Base-by-base conservation (phyloP, 1,284 basidiomycete species). In the Cryptococcus neoformans region DNA sequence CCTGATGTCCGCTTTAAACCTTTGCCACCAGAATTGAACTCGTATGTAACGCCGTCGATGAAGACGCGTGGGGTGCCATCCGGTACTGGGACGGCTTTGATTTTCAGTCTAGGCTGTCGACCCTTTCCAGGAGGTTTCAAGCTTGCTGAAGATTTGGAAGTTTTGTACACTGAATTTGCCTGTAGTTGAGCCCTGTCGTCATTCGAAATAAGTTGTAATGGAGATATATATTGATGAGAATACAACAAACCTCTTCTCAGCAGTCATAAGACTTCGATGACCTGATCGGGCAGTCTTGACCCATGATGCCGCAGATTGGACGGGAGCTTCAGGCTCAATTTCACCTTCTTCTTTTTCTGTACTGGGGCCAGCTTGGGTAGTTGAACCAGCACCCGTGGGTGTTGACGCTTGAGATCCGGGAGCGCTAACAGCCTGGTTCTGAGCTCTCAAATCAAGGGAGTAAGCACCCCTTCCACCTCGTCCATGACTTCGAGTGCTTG, bases 31-130 rank as follows among this genome's bases (percentile, higher is more conserved):
- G 78, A 69, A 51, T 80, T 80, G 58, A 81, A 82, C 53, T 81
- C 76, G 57, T 80, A 82, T 12, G 78, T 71, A 42, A 80, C 76
- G 8, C 80, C 80, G 60, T 82, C 80, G 16, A 82, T 78, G 35
- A 81, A 75, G 2, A 82, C 80, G 51, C 73, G 68, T 57, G 70
- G 71, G 12, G 64, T 57, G 2, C 58, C 58, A 14, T 67, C 46
- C 1, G 46, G 17, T 28, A 10, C 16, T 10, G 46, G 46, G 14
- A 47, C 14, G 34, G 46, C 46, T 28, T 47, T 16, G n/a, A 47
- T 35, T 28, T 28, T 12, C 1, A 47, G 34, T 12, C 34, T 16
- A 10, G 7, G 17, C 10, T 28, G 46, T 14, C 12, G 7, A 12
- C 14, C 14, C 9, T 47, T 47, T 10, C 3, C 34, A 2, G 17